A percentile compares a stretch with the other conserved stretches of the same genome.
Evolutionary conservation across 306 rosid species (phyloP).

Genomic region (Casuarina glauca): DNA sequence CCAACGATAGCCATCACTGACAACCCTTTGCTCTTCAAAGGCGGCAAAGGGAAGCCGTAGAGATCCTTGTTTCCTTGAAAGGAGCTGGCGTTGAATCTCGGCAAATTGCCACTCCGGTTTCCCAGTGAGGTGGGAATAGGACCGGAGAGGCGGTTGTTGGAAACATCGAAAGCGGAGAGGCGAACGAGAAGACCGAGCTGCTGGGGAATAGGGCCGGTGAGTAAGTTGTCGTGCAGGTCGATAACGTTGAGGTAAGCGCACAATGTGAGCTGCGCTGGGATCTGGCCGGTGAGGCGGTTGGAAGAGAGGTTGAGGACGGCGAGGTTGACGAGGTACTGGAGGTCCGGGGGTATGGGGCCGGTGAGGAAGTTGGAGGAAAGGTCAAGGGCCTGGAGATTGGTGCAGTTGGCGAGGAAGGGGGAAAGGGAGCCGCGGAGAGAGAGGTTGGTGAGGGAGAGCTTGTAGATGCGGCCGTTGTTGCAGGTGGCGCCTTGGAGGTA

Average conservation of each 20-base stretch:
- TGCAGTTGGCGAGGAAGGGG: conserved; percentile 86
- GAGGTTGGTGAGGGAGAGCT: conserved; percentile 82
- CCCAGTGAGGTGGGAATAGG: conserved; percentile 66
- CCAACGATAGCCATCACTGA: conserved; percentile 90
- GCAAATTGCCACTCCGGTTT: conserved; percentile 65
- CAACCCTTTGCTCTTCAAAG: conserved; percentile 53
- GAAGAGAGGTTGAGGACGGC: conserved; percentile 84
- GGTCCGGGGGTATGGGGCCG: conserved; percentile 81
- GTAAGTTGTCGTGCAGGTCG: conserved; percentile 71
- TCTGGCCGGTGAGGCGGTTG: conserved; percentile 61
- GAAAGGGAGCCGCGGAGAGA: conserved; percentile 67
- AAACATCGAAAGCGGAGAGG: conserved; percentile 84
- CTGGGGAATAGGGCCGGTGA: conserved; percentile 83
- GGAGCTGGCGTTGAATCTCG: conserved; percentile 73
- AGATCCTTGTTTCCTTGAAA: conserved; percentile 83
- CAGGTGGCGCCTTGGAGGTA: conserved; percentile 78
- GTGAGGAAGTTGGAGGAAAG: conserved; percentile 77
- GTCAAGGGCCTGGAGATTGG: conserved; percentile 89
- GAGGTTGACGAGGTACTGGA: conserved; percentile 72
- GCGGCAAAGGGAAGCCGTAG: conserved; percentile 86
- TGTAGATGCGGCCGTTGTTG: conserved; percentile 91
- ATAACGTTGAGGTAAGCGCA: conserved; percentile 94
- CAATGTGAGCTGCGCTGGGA: conserved; percentile 84
- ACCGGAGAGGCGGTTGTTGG: conserved; percentile 72
- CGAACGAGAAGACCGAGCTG: conserved; percentile 78